Evolutionary conservation across 208 protist genomes (phyloP), one percentile per base, ranked within the genome.

Genomic region (Trypanosoma cruzi): DNA sequence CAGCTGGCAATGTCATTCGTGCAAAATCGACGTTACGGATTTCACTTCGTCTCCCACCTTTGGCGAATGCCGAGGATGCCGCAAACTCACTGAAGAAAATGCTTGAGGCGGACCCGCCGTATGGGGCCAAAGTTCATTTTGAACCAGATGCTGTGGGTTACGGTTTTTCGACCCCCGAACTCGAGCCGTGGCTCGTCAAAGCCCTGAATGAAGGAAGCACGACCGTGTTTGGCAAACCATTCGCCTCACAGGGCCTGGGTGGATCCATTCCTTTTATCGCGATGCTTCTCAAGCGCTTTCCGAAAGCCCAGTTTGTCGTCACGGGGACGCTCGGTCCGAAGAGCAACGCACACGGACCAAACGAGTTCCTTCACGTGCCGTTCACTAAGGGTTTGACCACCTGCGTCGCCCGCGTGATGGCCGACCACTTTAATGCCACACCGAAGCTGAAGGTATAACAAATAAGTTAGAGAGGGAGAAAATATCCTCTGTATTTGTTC

Each of bases 251-350:
- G 60, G 90, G 92, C 48, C 82, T 98, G 74, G 95, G 96, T 62
- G 92, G 93, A 2, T 80, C 86, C 20, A 99, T 99, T 62, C 97
- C 97, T 14, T 97, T 99, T 58, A 98, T 99, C 65, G 88, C 81
- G 28, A 95, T 97, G 84, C 86, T 99, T 0, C 69, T 91, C 50
- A 50, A 93, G 14, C 80, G 64, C 44, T 98, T 94, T 85, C 95
- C 95, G n/a, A 52, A 85, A 24, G 93, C 96, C 26, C 92, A 98
- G 83, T 98, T 99, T 65, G 62, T 98, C 5, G 89, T 99, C 26
- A 98, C 96, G 0, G 97, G 97, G 62, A 68, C 98, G 0, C 76
- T 98, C 2, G 96, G 94, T 29, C 95, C 96, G 49, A 68, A 85
- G 64, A 94, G 82, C 67, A 98, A 98, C 71, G 93, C 94, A 20